phyloP scores from a whole-genome alignment of 2,329 filamentous ascomycete genomes.

The Fonsecaea monophora region DNA sequence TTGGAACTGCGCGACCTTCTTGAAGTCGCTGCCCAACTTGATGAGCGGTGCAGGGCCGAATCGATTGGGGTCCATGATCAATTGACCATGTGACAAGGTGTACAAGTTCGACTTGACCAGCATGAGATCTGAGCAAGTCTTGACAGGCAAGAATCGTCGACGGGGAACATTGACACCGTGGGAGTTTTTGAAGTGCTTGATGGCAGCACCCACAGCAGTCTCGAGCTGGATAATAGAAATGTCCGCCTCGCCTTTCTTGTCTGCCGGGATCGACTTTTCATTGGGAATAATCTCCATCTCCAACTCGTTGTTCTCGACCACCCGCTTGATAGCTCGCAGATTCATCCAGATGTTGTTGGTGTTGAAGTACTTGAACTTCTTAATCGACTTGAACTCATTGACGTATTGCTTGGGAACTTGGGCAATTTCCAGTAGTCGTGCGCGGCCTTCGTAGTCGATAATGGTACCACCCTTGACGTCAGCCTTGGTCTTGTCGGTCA shows the following conservation, averaged over 20 bases:
- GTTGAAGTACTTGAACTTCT: slow-evolving; percentile 99
- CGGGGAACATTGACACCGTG: slow-evolving; percentile 99
- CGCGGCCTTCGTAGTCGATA: slow-evolving; percentile 97
- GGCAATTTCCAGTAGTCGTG: slow-evolving; percentile 95
- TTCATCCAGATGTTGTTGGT: slow-evolving; percentile 99
- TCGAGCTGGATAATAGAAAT: slow-evolving; percentile 97
- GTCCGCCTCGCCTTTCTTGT: slow-evolving; percentile 99
- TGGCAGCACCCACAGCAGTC: slow-evolving; percentile 96
- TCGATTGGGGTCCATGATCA: slow-evolving; percentile 93
- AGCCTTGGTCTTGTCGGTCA: slow-evolving; percentile 99
- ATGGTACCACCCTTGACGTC: slow-evolving; percentile 99
- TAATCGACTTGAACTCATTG: slow-evolving; percentile 99
- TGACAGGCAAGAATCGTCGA: slow-evolving; percentile 97
- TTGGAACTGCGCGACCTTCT: slow-evolving; percentile 89
- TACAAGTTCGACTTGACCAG: slow-evolving; percentile 99
- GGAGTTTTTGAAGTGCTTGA: slow-evolving; percentile 97
- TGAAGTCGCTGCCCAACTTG: slow-evolving; percentile 99
- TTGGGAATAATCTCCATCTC: slow-evolving; percentile 99
- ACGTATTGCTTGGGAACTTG: slow-evolving; percentile 99
- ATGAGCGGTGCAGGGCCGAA: slow-evolving; percentile 97
- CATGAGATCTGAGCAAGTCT: slow-evolving; percentile 99
- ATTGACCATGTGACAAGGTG: slow-evolving; percentile 96
- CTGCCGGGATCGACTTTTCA: slow-evolving; percentile 95
- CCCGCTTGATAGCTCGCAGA: slow-evolving; percentile 94
- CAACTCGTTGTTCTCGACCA: slow-evolving; percentile 97